Base-by-base conservation (phyloP, 2,329 filamentous ascomycete genomes). In the Fusarium cyanostomum region DNA sequence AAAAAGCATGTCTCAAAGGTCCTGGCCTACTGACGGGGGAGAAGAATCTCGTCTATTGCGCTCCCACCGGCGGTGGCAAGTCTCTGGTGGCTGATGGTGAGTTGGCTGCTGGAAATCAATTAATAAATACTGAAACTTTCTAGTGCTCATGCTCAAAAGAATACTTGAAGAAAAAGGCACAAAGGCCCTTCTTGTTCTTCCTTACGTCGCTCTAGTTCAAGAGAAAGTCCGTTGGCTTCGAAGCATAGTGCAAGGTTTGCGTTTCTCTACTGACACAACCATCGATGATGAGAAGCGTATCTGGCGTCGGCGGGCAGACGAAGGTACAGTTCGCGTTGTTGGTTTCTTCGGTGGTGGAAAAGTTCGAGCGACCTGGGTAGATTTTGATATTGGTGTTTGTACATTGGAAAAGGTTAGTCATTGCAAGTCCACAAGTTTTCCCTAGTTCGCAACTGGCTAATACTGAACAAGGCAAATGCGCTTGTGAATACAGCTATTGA, bases 131-230 rank as follows among this genome's bases (percentile, higher is more conserved):
- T 73, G 56, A 72, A 38, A 18, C 39, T 21, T 48, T 31, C n/a
- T 62, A 79, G 84, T 93, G 26, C 77, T 93, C 46, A 90, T 93
- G 85, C 78, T 93, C 50, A 92, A 89, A 71, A 84, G 84, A 57
- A 80, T 93, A 18, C 79, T 92, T n/a, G 82, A 85, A 38, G 81
- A 87, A 41, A 84, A 84, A 2, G 80, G 80, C 16, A 82, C 86
- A 54, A 93, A 92, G 65, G 89, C 89, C 3, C 82, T 94, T 11
- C 77, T 93, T 15, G 87, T 93, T 16, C 80, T 93, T 15, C 91
- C 91, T 0, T 94, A 92, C 74, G 89, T 93, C 64, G 90, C 91
- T 15, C 82, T 94, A 4, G 91, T 94, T 0, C 90, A 93, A 71
- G 91, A 94, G 73, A 93, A 93, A 73, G 83, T 92, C 28, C 85